phyloP scores from a whole-genome alignment of 352 stramenopile species.

The Phytophthora citricola region DNA sequence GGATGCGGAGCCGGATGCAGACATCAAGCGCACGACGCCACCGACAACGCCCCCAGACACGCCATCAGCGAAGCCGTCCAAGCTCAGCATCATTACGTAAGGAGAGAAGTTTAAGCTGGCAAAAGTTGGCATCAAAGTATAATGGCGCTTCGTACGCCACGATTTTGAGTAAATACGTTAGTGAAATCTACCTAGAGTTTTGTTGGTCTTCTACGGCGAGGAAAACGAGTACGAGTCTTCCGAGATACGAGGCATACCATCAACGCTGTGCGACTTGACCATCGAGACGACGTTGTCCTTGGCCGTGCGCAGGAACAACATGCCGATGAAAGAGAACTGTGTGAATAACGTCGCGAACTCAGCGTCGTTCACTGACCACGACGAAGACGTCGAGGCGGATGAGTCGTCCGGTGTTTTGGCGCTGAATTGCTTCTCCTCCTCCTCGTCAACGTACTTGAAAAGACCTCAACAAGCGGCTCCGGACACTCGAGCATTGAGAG shows the following conservation, averaged over 20 bases:
- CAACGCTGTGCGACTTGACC: constrained; percentile 48
- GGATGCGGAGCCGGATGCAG: constrained; percentile 61
- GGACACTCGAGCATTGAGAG: constrained; percentile 71
- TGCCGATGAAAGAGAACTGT: constrained; percentile 71
- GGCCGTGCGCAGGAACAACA: constrained; percentile 69
- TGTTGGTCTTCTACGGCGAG: constrained; percentile 4
- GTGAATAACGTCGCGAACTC: constrained; percentile 54
- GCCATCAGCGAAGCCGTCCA: constrained; percentile 16
- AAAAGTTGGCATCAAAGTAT: constrained; percentile 12
- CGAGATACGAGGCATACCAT: constrained; percentile 63
- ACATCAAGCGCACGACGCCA: constrained; percentile 53
- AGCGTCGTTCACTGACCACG: constrained; percentile 48
- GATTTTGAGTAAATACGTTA: constrained; percentile 22
- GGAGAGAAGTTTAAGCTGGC: constrained; percentile 7
- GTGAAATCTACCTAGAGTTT: constrained; percentile 14
- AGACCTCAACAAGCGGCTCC: constrained; percentile 57
- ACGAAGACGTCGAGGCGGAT: constrained; percentile 1
- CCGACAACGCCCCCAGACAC: constrained; percentile 9
- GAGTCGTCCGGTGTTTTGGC: constrained; percentile 12
- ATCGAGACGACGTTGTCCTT: constrained; percentile 72
- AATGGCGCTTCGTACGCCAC: constrained; percentile 15
- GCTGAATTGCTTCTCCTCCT: constrained; percentile 34
- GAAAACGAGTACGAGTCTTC: constrained; percentile 52
- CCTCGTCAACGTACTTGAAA: constrained; percentile 64
- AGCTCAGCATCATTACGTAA: constrained; percentile 29